Conservation (phyloP, 2,329 filamentous ascomycete genomes). For the Cadophora malorum region DNA sequence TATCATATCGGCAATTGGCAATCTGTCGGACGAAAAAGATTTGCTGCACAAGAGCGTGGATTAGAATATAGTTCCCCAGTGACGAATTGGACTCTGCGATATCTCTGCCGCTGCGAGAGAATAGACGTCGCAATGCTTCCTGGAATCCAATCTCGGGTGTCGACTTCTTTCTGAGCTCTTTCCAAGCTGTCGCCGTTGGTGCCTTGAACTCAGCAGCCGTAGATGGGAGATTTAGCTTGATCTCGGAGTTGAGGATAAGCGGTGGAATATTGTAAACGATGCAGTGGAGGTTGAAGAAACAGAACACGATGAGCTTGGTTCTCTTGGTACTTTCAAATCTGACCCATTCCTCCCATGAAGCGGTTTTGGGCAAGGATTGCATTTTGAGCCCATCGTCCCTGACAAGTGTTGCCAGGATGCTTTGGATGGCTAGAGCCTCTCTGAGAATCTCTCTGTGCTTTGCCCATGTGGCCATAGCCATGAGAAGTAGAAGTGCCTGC, state of each 20-base stretch:
- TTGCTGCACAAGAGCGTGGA: constrained; percentile 75
- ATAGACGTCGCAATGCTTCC: constrained; percentile 61
- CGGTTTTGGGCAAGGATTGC: constrained; percentile 54
- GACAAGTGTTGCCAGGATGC: constrained; percentile 58
- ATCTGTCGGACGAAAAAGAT: constrained; percentile 67
- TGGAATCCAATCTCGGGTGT: constrained; percentile 54
- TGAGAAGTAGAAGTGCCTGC: constrained; percentile 66
- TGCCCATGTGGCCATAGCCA: constrained; percentile 66
- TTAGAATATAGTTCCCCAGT: constrained; percentile 73
- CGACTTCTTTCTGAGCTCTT: constrained; percentile 46
- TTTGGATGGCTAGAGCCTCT: constrained; percentile 63
- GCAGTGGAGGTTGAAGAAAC: constrained; percentile 68
- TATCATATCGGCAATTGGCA: constrained; percentile 46
- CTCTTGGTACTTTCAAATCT: constrained; percentile 61
- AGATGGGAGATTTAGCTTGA: constrained; percentile 61
- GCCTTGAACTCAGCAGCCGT: constrained; percentile 63
- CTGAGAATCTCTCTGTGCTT: constrained; percentile 52
- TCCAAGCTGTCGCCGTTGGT: constrained; percentile 59
- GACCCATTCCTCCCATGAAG: constrained; percentile 67
- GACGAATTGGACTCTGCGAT: constrained; percentile 54
- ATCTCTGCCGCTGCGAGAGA: constrained; percentile 53
- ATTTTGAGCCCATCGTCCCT: constrained; percentile 59
- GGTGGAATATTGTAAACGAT: constrained; percentile 67
- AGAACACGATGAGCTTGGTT: constrained; percentile 66
- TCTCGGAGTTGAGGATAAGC: constrained; percentile 62